Evolutionary conservation across 371 early-diverging fungal genomes (phyloP).

Genomic region (Mucor velutinosus): DNA sequence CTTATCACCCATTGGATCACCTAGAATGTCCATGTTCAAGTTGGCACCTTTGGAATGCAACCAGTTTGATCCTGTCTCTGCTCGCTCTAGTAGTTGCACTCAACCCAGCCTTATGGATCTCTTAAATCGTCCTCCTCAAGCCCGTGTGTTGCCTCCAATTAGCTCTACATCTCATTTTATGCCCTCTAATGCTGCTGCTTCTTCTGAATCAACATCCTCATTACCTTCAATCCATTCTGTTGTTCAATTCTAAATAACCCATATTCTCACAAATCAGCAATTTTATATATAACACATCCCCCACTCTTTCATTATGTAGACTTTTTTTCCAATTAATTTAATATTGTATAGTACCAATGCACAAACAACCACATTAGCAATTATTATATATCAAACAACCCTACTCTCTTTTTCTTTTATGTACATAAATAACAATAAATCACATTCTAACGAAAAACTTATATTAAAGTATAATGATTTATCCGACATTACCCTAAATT

Average conservation of each 20-base stretch:
- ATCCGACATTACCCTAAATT: slow-evolving; percentile 11
- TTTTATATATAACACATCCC: slow-evolving; percentile 2
- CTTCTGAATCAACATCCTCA: not conserved
- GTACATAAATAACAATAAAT: not conserved
- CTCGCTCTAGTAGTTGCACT: not conserved
- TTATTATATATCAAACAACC: slow-evolving; percentile 5
- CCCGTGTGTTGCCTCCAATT: slow-evolving; percentile 54
- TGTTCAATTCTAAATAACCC: slow-evolving; percentile 17
- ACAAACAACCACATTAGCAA: not conserved
- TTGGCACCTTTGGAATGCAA: slow-evolving; percentile 37
- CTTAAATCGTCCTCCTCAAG: slow-evolving; percentile 49
- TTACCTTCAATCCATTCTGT: slow-evolving; percentile 31
- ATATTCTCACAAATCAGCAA: not conserved
- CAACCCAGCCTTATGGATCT: slow-evolving; percentile 35
- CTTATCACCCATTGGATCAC: slow-evolving; percentile 27
- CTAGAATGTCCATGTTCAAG: slow-evolving; percentile 21
- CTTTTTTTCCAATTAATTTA: not conserved
- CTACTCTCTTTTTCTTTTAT: slow-evolving; percentile 4
- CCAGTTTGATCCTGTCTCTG: slow-evolving; percentile 13
- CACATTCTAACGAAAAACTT: not conserved
- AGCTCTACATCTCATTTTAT: slow-evolving; percentile 5
- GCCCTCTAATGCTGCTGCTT: not conserved
- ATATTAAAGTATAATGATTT: not conserved
- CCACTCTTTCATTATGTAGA: slow-evolving; percentile 1
- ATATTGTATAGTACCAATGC: slow-evolving; percentile 10